Conservation (phyloP, 352 stramenopile genomes). For the Phytopythium mirpurense region DNA sequence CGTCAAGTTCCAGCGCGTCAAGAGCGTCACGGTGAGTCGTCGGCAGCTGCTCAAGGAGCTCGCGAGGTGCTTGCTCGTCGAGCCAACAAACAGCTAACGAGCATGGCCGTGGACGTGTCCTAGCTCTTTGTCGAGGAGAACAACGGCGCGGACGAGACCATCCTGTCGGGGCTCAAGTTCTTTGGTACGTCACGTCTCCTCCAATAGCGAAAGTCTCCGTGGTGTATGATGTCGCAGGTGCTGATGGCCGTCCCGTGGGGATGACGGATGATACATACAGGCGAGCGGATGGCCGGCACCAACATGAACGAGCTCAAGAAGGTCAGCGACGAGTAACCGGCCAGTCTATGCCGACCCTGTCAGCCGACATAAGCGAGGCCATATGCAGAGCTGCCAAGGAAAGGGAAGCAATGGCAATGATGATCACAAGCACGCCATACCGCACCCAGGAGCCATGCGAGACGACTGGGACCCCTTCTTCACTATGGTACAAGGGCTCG, state of each 20-base stretch:
- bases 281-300: slow-evolving; percentile 62
- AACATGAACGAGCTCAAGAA: slow-evolving; percentile 89
- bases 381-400: not conserved
- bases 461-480: too few relatives aligned
- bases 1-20: slow-evolving; percentile 81
- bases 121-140: slow-evolving; percentile 82
- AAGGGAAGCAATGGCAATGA: not conserved
- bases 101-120: too few relatives aligned
- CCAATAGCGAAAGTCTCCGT: not conserved
- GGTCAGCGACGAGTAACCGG: slow-evolving; percentile 60
- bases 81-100: too few relatives aligned
- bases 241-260: too few relatives aligned
- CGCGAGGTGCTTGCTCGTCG: too few relatives aligned
- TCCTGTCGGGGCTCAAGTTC: slow-evolving; percentile 60
- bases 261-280: slow-evolving; percentile 17
- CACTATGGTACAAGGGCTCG: slow-evolving; percentile 1
- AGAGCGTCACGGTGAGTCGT: slow-evolving; percentile 44
- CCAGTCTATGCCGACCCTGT: not conserved
- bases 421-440: too few relatives aligned
- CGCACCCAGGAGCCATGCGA: too few relatives aligned
- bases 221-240: too few relatives aligned
- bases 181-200: slow-evolving; percentile 31
- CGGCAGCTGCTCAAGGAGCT: too few relatives aligned
- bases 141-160: slow-evolving; percentile 54
- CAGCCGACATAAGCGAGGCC: not conserved